Evolutionary conservation across 2,329 filamentous ascomycete species (phyloP).

Genomic region (Cytospora mali): DNA sequence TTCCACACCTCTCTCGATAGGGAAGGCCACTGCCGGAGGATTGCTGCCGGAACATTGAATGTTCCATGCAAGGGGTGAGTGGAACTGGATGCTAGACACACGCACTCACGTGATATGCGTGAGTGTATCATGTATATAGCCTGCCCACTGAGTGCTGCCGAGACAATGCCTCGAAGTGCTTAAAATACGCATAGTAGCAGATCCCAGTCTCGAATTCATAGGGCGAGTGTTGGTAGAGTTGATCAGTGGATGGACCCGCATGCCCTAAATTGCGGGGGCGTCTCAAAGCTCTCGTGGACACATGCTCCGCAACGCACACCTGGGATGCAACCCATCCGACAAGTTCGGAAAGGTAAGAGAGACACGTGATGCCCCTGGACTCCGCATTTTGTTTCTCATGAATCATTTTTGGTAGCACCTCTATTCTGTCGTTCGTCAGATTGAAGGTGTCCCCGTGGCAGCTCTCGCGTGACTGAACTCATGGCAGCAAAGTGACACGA

Average conservation of each 20-base stretch:
- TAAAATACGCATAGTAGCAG: background rate
- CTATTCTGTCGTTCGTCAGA: background rate
- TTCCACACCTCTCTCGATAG: background rate
- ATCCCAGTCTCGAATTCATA: background rate
- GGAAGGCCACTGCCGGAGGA: background rate
- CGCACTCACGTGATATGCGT: background rate
- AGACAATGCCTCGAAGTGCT: background rate
- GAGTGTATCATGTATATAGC: background rate
- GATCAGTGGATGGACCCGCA: constrained; percentile 22
- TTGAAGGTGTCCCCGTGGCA: background rate
- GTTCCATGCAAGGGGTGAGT: background rate
- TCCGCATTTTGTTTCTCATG: constrained; percentile 9
- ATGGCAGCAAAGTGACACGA: background rate
- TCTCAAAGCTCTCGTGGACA: constrained; percentile 5
- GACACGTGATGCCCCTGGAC: background rate
- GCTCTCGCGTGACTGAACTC: background rate
- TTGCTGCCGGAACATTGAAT: background rate
- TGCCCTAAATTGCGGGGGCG: constrained; percentile 19
- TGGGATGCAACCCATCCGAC: constrained; percentile 12
- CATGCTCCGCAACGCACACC: constrained; percentile 12
- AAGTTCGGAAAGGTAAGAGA: background rate
- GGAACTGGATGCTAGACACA: background rate
- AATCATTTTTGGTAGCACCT: background rate
- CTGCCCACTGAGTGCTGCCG: background rate
- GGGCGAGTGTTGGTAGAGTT: background rate